Evolutionary conservation across 352 stramenopile genomes (phyloP).

Genomic region (Phytophthora tentaculata): DNA sequence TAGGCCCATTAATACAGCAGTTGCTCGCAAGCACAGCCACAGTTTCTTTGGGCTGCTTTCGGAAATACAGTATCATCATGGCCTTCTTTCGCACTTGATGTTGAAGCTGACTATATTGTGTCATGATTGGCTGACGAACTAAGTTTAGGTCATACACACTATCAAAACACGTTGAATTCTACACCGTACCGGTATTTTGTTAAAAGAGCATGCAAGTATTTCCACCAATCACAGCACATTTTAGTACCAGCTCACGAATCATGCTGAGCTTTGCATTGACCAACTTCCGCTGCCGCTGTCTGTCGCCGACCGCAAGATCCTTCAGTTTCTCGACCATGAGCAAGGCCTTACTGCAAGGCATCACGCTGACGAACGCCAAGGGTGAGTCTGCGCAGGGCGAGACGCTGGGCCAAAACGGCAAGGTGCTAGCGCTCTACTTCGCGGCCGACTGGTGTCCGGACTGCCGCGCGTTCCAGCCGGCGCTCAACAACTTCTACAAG

Average conservation of each 20-base stretch:
- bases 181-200: conserved; percentile 4
- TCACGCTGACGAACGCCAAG: conserved; percentile 63
- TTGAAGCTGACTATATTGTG: conserved; percentile 14
- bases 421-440: conserved; percentile 82
- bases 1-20: no score
- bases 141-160: background rate
- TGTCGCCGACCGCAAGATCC: background rate
- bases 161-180: background rate
- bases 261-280: conserved; percentile 4
- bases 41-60: no score
- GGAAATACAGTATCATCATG: background rate
- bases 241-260: background rate
- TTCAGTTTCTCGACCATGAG: conserved; percentile 37
- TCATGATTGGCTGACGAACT: conserved; percentile 21
- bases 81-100: background rate
- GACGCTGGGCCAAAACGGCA: conserved; percentile 46
- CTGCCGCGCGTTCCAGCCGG: conserved; percentile 81
- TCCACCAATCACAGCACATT: conserved; percentile 10
- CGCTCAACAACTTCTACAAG: conserved; percentile 78
- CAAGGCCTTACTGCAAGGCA: conserved; percentile 50
- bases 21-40: background rate
- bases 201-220: background rate
- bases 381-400: conserved; percentile 56
- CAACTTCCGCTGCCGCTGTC: conserved; percentile 4
- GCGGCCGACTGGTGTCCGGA: conserved; percentile 85